Evolutionary conservation across 768 basidiomycete genomes (phyloP), one percentile per base, ranked within the genome.

Genomic region (Xerocomus spinulosus): DNA sequence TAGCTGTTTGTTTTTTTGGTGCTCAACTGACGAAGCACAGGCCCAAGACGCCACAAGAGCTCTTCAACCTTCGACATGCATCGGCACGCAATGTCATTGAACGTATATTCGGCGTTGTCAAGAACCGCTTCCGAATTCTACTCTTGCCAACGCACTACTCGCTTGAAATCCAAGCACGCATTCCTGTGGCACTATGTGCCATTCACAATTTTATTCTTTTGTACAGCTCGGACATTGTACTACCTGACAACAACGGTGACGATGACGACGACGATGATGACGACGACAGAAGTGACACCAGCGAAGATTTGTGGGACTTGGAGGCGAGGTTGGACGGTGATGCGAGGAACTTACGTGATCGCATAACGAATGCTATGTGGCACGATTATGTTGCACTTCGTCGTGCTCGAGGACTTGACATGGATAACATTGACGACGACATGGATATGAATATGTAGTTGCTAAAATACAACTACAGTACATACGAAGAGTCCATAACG

Each of bases 41-140:
- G 29, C 61, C 56, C 0, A 10, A 4, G 4, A 57, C 51, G 37
- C 6, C 18, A 1, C 17, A 54, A 17, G 59, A 64, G 25, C 41
- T 64, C 4, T 64, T 56, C 41, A 66, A 66, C 34, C 49, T 66
- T 2, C 40, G 51, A 4, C 64, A 66, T 46, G 52, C 64, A 37
- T 46, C 37, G 10, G 33, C 29, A 7, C 5, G 15, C 7, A 49
- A 49, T 24, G 30, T 29, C 2, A 33, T 49, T 17, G 36, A 53
- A 17, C 14, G 3, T 0, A 6, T 9, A 0, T 53, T 53, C 13
- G 29, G 48, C 7, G 20, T 41, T 12, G 9, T 62, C 6, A 66
- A 63, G 37, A 28, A 46, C 26, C 43, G 46, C 4, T 65, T 58
- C 40, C n/a, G 20, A 12, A 54, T 61, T 21, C 49, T 64, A 5